Conservation (phyloP, 2,329 filamentous ascomycete genomes). For the Epichloe glyceriae region DNA sequence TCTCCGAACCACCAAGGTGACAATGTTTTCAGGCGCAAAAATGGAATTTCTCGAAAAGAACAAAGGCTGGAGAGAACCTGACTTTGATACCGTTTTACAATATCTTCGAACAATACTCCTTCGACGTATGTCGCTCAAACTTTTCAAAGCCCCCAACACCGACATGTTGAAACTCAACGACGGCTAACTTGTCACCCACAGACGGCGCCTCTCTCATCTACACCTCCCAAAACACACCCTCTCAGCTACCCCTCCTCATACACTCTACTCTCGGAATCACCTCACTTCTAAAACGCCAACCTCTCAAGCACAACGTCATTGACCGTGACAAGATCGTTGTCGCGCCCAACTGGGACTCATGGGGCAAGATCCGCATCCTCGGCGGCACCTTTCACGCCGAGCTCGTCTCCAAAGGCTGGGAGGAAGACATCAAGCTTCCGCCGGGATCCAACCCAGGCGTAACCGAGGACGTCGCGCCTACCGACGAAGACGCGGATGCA, state of each 20-base stretch:
- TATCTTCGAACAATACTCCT: slow-evolving; percentile 81
- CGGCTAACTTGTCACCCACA: slow-evolving; percentile 20
- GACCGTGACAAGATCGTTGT: slow-evolving; percentile 91
- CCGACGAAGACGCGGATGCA: slow-evolving; percentile 11
- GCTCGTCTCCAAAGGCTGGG: slow-evolving; percentile 72
- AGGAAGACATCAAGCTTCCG: slow-evolving; percentile 59
- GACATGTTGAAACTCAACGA: too few relatives aligned
- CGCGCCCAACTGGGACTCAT: slow-evolving; percentile 95
- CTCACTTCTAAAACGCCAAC: slow-evolving; percentile 64
- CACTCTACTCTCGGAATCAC: slow-evolving; percentile 81
- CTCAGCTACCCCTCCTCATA: slow-evolving; percentile 64
- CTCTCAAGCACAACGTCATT: slow-evolving; percentile 80
- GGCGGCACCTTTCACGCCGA: slow-evolving; percentile 90
- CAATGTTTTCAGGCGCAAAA: slow-evolving; percentile 49
- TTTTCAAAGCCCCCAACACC: background rate
- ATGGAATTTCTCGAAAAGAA: slow-evolving; percentile 86
- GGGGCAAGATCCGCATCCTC: slow-evolving; percentile 90
- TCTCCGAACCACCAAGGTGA: background rate
- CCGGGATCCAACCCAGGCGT: slow-evolving; percentile 13
- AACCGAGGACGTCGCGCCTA: slow-evolving; percentile 13
- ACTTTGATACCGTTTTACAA: slow-evolving; percentile 92
- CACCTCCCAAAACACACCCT: slow-evolving; percentile 63
- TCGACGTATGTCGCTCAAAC: slow-evolving; percentile 51
- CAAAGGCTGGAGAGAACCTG: slow-evolving; percentile 85
- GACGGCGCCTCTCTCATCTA: slow-evolving; percentile 79